phyloP scores from a whole-genome alignment of 2,329 filamentous ascomycete genomes.

The Fusarium nematophilum region DNA sequence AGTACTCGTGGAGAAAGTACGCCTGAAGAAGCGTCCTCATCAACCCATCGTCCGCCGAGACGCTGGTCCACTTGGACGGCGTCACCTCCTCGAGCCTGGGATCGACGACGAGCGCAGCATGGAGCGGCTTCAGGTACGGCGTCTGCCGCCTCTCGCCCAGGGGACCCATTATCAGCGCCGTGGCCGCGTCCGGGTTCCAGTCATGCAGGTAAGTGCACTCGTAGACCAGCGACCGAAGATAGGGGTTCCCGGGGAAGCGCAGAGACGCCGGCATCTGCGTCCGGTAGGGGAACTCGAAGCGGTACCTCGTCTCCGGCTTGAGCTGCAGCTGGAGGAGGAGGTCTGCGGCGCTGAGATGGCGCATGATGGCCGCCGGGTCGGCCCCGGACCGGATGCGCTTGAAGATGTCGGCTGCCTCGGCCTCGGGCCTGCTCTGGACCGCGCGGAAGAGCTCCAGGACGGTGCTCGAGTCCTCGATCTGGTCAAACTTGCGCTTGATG shows the following conservation, averaged over 20 bases:
- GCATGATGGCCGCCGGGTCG: constrained; percentile 12
- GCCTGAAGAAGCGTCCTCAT: constrained; percentile 21
- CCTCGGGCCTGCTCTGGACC: constrained; percentile 18
- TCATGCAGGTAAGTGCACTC: too few relatives aligned
- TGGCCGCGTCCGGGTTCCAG: too few relatives aligned
- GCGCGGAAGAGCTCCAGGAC: constrained; percentile 14
- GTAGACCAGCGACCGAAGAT: constrained; percentile 29
- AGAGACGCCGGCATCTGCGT: not conserved
- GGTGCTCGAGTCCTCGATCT: not conserved
- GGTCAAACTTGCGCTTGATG: constrained; percentile 5
- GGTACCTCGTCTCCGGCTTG: not conserved
- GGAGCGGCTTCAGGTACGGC: not conserved
- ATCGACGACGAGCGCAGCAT: constrained; percentile 40
- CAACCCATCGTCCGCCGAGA: constrained; percentile 21
- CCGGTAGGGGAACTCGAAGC: not conserved
- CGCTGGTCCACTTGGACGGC: constrained; percentile 26
- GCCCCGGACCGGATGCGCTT: constrained; percentile 18
- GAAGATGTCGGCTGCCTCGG: constrained; percentile 24
- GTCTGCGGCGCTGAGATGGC: constrained; percentile 17
- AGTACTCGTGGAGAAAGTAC: constrained; percentile 31
- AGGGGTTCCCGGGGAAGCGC: constrained; percentile 32
- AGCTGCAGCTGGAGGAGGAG: not conserved
- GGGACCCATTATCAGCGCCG: not conserved
- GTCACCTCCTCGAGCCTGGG: constrained; percentile 40
- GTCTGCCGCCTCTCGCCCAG: not conserved